Evolutionary conservation across 148 eudicot genomes (phyloP).

Genomic region (Oxyria digyna): DNA sequence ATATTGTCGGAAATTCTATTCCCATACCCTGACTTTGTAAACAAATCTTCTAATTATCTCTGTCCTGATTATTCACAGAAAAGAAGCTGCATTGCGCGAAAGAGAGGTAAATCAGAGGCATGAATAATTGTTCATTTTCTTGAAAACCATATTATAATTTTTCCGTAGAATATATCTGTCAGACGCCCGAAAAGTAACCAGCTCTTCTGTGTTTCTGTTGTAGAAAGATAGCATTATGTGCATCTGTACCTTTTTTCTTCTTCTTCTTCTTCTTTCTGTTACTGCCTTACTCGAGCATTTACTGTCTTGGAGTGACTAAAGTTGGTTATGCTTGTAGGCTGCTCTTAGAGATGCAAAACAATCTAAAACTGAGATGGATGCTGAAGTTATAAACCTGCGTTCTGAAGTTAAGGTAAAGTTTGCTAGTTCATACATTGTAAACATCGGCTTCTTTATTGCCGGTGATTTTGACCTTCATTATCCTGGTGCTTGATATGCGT

Average conservation of each 20-base stretch:
- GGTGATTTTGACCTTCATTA: conserved; percentile 7
- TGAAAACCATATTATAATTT: background rate
- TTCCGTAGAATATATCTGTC: conserved; percentile 1
- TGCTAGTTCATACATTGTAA: background rate
- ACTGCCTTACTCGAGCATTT: conserved; percentile 2
- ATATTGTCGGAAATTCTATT: conserved; percentile 8
- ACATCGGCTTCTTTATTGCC: background rate
- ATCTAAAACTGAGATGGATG: conserved; percentile 42
- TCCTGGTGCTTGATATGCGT: conserved; percentile 1
- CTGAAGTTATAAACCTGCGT: conserved; percentile 41
- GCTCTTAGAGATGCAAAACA: conserved; percentile 75
- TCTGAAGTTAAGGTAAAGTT: conserved; percentile 49
- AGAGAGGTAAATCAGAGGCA: conserved; percentile 47
- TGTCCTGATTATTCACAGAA: conserved; percentile 35
- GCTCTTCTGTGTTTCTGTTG: background rate
- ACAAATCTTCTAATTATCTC: conserved; percentile 3
- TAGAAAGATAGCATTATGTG: background rate
- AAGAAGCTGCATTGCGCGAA: conserved; percentile 86
- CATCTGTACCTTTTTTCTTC: background rate
- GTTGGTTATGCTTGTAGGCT: conserved; percentile 32
- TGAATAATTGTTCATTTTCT: background rate
- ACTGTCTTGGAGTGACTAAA: conserved; percentile 4
- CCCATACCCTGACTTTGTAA: background rate
- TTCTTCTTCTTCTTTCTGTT: background rate
- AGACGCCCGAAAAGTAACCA: background rate